Evolutionary conservation across 805 yeast species (phyloP), one percentile per base, ranked within the genome.

Genomic region (Torulaspora indica): DNA sequence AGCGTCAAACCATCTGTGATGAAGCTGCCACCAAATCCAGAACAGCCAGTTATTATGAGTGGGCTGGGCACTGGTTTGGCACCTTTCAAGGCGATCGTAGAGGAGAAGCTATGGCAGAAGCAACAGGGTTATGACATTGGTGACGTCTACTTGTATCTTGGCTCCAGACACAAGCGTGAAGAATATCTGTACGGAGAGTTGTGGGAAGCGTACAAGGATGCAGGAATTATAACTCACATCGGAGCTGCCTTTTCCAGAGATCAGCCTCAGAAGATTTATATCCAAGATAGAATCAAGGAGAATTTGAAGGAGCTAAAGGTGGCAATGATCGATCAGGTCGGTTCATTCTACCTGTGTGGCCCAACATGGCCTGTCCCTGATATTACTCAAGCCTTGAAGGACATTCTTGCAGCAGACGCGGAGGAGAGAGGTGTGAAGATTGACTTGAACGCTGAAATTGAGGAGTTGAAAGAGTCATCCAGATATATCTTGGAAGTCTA

Each of bases 291-390:
- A 66, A 91, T 91, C 64, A 78, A 89, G 60, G 87, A 88, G 64
- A 77, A 79, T 46, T 69, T 87, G 58, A 75, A 72, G 41, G 82
- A 78, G 35, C 75, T 91, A 66, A 84, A 85, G 38, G 85, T 79
- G 34, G 90, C 96, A 40, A 79, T 91, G 67, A 83, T 81, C 35
- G 70, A 72, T 51, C 76, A 89, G 69, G 71, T 82, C 46, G 98
- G 98, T 46, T 82, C 89, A 20, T 91, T 91, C 78, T 91, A 91
- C 71, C 75, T 91, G 64, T 91, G 98, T 79, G 98, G 98, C 51
- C 98, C 98, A 34, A 91, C 97, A 2, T 91, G 98, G 98, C 98
- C 98, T 27, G 97, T 91, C 60, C 96, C 98, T 8, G 96, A 90
- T 65, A 85, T 91, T 57, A 85, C 96, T 42, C 84, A 82, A 35